These are phyloP conservation scores for Ustilago trichophora DNA, from an alignment of 1,284 basidiomycete species.

Conservation along the genomic window DNA sequence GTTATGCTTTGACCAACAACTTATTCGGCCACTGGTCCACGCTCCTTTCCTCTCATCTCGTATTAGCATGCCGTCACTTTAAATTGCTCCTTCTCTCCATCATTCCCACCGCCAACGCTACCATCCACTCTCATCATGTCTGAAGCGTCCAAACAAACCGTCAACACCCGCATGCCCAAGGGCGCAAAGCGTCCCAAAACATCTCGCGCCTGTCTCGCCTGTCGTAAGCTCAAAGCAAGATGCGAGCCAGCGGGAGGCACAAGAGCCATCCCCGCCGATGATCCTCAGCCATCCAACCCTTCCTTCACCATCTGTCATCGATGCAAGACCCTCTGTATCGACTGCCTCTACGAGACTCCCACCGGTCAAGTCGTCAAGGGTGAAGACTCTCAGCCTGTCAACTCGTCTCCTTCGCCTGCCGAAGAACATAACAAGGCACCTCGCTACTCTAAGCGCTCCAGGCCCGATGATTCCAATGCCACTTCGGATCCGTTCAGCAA, in stretches of 20 bases:
- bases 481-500: conserved; percentile 28
- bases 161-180: conserved; percentile 50
- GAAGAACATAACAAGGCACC: conserved; percentile 12
- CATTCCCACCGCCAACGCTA: not conserved
- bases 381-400: conserved; percentile 9
- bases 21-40: too few relatives aligned
- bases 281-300: conserved; percentile 9
- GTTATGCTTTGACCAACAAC: conserved; percentile 3
- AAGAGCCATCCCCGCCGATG: conserved; percentile 4
- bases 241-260: conserved; percentile 29
- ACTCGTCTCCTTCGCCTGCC: conserved; percentile 14
- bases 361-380: conserved; percentile 32
- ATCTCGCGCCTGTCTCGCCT: conserved; percentile 41
- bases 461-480: conserved; percentile 12
- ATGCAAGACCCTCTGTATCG: conserved; percentile 48
- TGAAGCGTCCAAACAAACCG: conserved; percentile 12
- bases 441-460: conserved; percentile 20
- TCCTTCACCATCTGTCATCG: conserved; percentile 38
- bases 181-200: conserved; percentile 47
- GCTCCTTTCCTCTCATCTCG: too few relatives aligned
- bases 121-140: conserved; percentile 20
- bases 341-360: conserved; percentile 38
- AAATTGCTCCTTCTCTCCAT: too few relatives aligned
- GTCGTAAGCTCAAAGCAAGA: conserved; percentile 46
- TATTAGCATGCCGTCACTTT: too few relatives aligned